Evolutionary conservation across 2,329 filamentous ascomycete species (phyloP).

Genomic region (Alternaria angustiovoidea): DNA sequence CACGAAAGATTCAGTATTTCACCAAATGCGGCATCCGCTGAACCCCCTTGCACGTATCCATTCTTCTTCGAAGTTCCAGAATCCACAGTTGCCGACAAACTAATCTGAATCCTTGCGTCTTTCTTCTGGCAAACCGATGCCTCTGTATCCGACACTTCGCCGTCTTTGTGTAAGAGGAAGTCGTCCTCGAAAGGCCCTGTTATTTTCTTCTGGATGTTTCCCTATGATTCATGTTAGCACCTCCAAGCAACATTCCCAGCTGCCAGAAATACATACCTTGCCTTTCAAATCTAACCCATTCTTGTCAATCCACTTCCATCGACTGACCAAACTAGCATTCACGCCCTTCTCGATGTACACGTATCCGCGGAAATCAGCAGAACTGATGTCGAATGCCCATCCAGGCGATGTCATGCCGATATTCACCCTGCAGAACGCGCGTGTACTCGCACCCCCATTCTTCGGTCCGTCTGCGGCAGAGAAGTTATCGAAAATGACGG

Average conservation of each 20-base stretch:
- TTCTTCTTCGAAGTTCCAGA: conserved; percentile 14
- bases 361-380: conserved; percentile 36
- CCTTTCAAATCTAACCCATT: conserved; percentile 32
- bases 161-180: conserved; percentile 37
- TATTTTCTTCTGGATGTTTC: conserved; percentile 35
- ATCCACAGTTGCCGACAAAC: conserved; percentile 30
- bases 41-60: conserved; percentile 26
- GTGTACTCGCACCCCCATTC: conserved; percentile 23
- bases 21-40: conserved; percentile 26
- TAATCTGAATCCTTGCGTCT: conserved; percentile 34
- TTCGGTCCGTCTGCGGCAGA: conserved; percentile 36
- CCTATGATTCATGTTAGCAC: conserved; percentile 13
- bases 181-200: conserved; percentile 32
- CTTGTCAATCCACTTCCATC: conserved; percentile 41
- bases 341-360: conserved; percentile 28
- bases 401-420: conserved; percentile 32
- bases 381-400: conserved; percentile 36
- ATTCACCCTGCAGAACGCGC: conserved; percentile 37
- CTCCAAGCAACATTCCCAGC: neutral
- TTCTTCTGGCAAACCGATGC: conserved; percentile 34
- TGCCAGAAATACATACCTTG: conserved; percentile 25
- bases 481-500: conserved; percentile 38
- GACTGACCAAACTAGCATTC: conserved; percentile 32
- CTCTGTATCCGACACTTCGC: conserved; percentile 30
- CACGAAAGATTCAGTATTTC: conserved; percentile 34